Evolutionary conservation across 2,329 filamentous ascomycete species (phyloP).

Genomic region (Fusarium heterosporum): DNA sequence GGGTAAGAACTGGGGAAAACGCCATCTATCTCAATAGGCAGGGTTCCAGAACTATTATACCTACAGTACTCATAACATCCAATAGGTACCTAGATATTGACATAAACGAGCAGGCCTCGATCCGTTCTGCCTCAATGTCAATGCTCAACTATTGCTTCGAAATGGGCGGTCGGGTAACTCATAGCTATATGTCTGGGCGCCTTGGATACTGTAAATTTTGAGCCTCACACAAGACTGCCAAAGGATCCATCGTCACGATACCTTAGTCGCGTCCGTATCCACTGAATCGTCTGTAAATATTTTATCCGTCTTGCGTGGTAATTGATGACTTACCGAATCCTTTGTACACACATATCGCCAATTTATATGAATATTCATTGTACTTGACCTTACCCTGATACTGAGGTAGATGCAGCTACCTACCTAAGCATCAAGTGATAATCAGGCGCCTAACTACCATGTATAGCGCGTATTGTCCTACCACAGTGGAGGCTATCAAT

Average conservation of each 20-base stretch:
- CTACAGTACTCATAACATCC: too few species aligned
- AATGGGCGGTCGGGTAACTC: too few species aligned
- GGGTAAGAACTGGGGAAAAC: constrained; percentile 43
- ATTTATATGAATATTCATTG: too few species aligned
- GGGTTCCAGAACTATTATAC: constrained; percentile 14
- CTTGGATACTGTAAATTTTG: neutral
- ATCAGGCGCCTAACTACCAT: too few species aligned
- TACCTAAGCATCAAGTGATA: too few species aligned
- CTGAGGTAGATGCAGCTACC: too few species aligned
- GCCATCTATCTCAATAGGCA: constrained; percentile 12
- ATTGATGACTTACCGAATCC: too few species aligned
- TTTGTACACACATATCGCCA: too few species aligned
- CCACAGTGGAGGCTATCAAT: neutral
- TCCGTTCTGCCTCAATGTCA: neutral
- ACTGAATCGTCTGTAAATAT: neutral
- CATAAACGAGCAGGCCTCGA: neutral
- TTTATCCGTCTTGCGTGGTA: too few species aligned
- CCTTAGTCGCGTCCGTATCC: neutral
- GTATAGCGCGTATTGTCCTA: neutral
- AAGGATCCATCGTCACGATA: neutral
- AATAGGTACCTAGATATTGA: neutral
- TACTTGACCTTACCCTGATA: too few species aligned
- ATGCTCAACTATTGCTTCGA: too few species aligned
- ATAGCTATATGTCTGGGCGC: too few species aligned
- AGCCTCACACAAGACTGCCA: neutral